Evolutionary conservation across 108 stramenopile species (phyloP).

Genomic region (Cylindrotheca fusiformis): DNA sequence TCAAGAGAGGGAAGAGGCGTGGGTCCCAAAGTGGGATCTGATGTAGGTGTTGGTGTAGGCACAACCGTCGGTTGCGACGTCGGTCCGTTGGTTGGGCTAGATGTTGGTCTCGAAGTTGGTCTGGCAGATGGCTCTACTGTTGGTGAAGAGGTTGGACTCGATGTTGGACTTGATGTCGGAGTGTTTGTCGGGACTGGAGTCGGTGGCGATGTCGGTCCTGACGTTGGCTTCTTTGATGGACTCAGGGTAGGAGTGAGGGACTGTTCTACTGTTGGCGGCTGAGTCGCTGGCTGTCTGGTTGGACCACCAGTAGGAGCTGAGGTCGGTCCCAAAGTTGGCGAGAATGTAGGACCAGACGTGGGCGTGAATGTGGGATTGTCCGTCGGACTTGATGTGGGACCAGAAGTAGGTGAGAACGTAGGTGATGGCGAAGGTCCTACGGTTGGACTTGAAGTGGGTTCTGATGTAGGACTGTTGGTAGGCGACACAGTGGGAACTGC

Average conservation of each 20-base stretch:
- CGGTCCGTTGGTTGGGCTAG: neutral
- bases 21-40: neutral
- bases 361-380: no score
- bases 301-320: no score
- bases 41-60: neutral
- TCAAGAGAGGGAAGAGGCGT: neutral
- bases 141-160: neutral
- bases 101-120: conserved; percentile 7
- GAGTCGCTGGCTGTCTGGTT: no score
- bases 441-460: neutral
- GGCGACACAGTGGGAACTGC: neutral
- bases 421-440: neutral
- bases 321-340: no score
- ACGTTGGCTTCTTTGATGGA: neutral
- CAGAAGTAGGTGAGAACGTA: no score
- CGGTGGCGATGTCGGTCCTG: neutral
- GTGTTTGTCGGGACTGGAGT: neutral
- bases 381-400: neutral
- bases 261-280: no score
- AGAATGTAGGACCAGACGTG: no score
- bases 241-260: neutral
- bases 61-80: neutral
- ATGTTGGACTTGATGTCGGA: neutral
- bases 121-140: neutral
- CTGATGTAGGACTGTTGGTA: neutral